Evolutionary conservation across 2,329 filamentous ascomycete species (phyloP).

Genomic region (Ophiostoma sp.): DNA sequence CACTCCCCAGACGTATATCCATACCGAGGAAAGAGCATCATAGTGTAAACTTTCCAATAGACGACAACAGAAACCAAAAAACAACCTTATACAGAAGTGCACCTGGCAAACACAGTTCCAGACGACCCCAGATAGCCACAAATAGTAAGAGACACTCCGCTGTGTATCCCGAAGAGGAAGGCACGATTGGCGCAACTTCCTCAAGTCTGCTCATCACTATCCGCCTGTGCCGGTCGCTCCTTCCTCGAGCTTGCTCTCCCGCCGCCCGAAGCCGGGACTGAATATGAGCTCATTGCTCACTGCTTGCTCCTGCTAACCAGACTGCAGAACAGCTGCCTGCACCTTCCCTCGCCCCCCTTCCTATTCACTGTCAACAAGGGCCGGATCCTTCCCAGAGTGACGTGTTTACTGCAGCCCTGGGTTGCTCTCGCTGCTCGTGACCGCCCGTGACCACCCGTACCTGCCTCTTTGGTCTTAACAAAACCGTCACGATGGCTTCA

Average conservation of each 20-base stretch:
- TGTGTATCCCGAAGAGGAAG: constrained; percentile 13
- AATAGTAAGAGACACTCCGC: not conserved
- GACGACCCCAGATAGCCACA: not conserved
- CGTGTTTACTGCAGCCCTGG: not conserved
- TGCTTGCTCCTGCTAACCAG: not conserved
- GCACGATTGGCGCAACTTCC: constrained; percentile 5
- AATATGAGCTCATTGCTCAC: not conserved
- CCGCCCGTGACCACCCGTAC: not conserved
- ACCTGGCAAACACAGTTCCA: not conserved
- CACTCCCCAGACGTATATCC: not conserved
- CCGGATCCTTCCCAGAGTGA: constrained; percentile 16
- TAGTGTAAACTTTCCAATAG: not conserved
- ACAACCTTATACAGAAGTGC: not conserved
- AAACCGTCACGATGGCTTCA: constrained; percentile 12
- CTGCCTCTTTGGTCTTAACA: not conserved
- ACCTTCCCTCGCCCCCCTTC: not conserved
- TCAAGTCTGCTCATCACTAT: not conserved
- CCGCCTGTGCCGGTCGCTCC: constrained; percentile 8
- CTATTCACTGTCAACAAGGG: not conserved
- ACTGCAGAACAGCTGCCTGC: not conserved
- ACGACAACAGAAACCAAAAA: not conserved
- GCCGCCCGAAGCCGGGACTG: not conserved
- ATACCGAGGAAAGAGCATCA: not conserved
- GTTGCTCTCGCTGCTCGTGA: not conserved
- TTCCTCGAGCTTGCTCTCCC: constrained; percentile 1